Evolutionary conservation across 2,329 filamentous ascomycete species (phyloP), one percentile per base, ranked within the genome.

Genomic region (Colletotrichum sp.): DNA sequence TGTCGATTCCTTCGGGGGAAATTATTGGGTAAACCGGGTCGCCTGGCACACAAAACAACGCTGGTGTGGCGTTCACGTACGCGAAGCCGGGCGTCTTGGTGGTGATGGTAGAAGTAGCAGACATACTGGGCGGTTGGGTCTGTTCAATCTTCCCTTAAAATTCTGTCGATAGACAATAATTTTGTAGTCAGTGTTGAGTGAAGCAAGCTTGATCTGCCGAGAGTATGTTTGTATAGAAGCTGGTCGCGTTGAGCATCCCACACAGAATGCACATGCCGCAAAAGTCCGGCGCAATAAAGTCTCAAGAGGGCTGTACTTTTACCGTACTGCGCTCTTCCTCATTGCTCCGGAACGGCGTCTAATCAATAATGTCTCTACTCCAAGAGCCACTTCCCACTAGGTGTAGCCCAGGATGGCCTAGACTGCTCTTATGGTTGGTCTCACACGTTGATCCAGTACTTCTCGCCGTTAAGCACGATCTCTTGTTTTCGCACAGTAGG

Each of bases 81-180:
- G 18, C 39, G 5, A 44, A 44, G 5, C 39, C 18, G 3, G 18
- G 39, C 39, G 18, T 44, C 39, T 6, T 44, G 18, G 16, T 44
- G 36, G 18, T 44, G 18, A 3, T 44, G 39, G 0, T 44, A 6
- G 18, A n/a, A 1, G 39, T 44, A 3, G 39, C 6, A 10, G 39
- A 44, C 39, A 44, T 44, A n/a, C 9, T 44, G 18, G 9, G 39
- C 39, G 3, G 39, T 2, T 6, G 18, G 3, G 39, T 2, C 3
- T 44, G 39, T 44, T 44, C 39, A 44, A 44, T 4, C 3, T 44
- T 3, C 1, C 18, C 3, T 10, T n/a, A 3, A n/a, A 2, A 6
- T 1, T 1, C 0, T n/a, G 39, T 44, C 18, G 18, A 44, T 44
- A 44, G 18, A n/a, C 39, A 6, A 0, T 2, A 12, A 2, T 3